Percentiles rank a stretch among this genome's conserved stretches.
These are phyloP conservation scores for Drechslerella coelobrocha DNA, from an alignment of 2,329 filamentous ascomycete species.

Conservation along the genomic window DNA sequence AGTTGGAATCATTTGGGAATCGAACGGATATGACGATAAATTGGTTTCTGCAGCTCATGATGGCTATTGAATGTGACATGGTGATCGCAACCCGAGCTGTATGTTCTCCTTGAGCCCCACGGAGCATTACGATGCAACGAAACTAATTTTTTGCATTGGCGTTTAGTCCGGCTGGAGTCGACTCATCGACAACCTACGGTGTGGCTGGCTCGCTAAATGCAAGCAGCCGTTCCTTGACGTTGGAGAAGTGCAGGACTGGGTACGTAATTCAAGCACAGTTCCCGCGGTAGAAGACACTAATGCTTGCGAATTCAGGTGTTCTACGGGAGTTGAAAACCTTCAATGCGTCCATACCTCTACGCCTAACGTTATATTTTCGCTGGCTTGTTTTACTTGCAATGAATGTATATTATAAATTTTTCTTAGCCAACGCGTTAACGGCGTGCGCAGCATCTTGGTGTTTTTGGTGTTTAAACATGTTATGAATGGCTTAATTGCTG, in stretches of 20 bases:
- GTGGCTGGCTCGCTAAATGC: constrained; percentile 52
- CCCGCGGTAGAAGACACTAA: no score
- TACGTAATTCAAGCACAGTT: constrained; percentile 18
- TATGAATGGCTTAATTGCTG: no score
- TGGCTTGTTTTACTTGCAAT: not conserved
- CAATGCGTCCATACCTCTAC: not conserved
- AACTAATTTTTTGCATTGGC: constrained; percentile 1
- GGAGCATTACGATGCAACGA: not conserved
- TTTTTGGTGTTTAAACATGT: no score
- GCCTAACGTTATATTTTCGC: not conserved
- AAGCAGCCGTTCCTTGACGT: constrained; percentile 53
- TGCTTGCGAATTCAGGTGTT: constrained; percentile 15
- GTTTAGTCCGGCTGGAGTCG: constrained; percentile 54
- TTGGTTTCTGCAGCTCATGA: constrained; percentile 54
- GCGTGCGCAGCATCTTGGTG: no score
- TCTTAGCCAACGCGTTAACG: no score
- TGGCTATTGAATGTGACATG: constrained; percentile 53
- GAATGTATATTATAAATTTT: not conserved
- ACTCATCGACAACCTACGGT: constrained; percentile 53
- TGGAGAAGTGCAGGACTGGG: constrained; percentile 52
- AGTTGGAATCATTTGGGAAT: constrained; percentile 53
- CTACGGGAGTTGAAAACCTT: constrained; percentile 10
- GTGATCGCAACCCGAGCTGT: constrained; percentile 53
- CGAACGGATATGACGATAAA: constrained; percentile 55
- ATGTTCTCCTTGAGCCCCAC: constrained; percentile 18